Evolutionary conservation across 441 rosid genomes (phyloP).

Genomic region (Metrosideros polymorpha): DNA sequence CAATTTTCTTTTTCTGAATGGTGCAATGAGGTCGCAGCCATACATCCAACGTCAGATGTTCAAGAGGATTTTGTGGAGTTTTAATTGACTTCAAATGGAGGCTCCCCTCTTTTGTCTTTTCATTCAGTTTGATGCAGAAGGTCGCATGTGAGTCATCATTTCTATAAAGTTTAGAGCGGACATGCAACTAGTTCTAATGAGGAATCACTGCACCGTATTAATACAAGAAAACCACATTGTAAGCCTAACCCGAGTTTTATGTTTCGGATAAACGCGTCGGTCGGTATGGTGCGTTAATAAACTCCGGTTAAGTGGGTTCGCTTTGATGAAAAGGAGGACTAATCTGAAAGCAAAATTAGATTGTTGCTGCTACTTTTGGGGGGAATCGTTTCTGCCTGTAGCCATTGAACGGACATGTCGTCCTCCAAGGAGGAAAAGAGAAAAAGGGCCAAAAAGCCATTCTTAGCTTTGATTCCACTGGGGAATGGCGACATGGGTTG

Average conservation of each 20-base stretch:
- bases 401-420: neutral
- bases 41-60: neutral
- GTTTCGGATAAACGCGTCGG: neutral
- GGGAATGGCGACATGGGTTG: neutral
- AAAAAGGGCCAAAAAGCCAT: neutral
- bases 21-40: neutral
- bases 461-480: neutral
- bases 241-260: neutral
- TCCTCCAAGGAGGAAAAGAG: neutral
- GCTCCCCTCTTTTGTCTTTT: neutral
- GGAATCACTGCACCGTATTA: neutral
- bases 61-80: neutral
- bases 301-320: neutral
- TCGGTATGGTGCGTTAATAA: too few species aligned
- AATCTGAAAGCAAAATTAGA: neutral
- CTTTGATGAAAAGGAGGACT: neutral
- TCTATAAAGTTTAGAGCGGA: neutral
- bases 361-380: neutral
- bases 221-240: neutral
- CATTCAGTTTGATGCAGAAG: neutral
- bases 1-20: neutral
- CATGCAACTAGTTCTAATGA: neutral
- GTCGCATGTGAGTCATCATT: neutral
- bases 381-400: neutral
- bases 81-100: neutral